Percentiles rank a stretch among this genome's conserved stretches.
Conservation (phyloP, 129 eudicot species). For the Centaurea solstitialis region DNA sequence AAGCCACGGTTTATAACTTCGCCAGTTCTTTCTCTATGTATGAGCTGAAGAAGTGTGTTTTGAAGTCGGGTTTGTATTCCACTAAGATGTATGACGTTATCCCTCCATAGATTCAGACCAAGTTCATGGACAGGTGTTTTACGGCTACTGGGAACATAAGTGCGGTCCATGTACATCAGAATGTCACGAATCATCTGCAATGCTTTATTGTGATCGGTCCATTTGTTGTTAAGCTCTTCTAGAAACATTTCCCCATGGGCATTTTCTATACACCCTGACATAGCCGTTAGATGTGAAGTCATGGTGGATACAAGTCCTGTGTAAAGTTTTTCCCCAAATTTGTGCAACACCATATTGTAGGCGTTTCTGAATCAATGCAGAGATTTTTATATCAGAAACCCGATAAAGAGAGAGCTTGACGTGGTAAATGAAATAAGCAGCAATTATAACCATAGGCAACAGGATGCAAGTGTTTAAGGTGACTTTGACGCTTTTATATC, state of each 20-base stretch:
- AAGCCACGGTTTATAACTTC: conserved; percentile 72
- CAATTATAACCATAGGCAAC: neutral
- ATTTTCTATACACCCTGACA: conserved; percentile 53
- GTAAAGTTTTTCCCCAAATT: conserved; percentile 79
- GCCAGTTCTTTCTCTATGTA: conserved; percentile 54
- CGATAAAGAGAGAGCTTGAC: neutral
- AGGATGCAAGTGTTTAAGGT: neutral
- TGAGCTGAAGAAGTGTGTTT: conserved; percentile 57
- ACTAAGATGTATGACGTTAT: conserved; percentile 52
- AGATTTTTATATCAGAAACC: neutral
- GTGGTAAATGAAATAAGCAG: neutral
- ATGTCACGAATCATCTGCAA: conserved; percentile 86
- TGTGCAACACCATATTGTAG: conserved; percentile 83
- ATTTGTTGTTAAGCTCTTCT: conserved; percentile 69
- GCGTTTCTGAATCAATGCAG: conserved; percentile 53
- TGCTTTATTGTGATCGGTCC: conserved; percentile 83
- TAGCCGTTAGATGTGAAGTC: conserved; percentile 57
- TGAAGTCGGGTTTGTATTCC: conserved; percentile 63
- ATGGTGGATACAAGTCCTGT: conserved; percentile 67
- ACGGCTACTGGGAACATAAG: conserved; percentile 66
- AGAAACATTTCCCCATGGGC: conserved; percentile 56
- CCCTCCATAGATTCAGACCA: conserved; percentile 78
- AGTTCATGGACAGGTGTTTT: conserved; percentile 81
- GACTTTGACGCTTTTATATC: too few relatives aligned
- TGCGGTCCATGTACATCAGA: conserved; percentile 85